These are phyloP conservation scores for Phoma sp. DNA, from an alignment of 2,329 filamentous ascomycete species.

Conservation along the genomic window DNA sequence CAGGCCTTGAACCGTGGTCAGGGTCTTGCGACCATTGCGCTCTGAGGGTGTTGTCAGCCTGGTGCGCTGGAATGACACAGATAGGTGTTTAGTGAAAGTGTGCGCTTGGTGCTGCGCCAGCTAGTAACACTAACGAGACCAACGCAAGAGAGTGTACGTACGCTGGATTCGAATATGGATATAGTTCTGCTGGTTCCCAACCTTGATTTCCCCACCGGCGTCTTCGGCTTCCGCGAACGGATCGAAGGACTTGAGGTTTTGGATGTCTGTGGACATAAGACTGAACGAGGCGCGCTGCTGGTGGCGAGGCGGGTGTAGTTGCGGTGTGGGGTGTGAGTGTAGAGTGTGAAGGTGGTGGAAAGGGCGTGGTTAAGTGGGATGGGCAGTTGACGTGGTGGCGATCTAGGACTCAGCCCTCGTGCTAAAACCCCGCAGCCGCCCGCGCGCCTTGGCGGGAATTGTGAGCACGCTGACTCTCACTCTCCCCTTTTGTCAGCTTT, in stretches of 20 bases:
- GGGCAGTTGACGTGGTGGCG: conserved; percentile 2
- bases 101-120: not conserved
- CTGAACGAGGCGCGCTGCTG: conserved; percentile 41
- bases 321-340: conserved; percentile 9
- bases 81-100: not conserved
- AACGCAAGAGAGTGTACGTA: conserved; percentile 59
- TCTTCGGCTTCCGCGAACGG: conserved; percentile 99
- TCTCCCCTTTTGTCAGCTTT: not conserved
- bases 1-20: conserved; percentile 99
- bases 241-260: conserved; percentile 66
- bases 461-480: conserved; percentile 9
- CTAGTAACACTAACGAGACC: not conserved
- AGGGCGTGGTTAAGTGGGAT: not conserved
- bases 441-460: conserved; percentile 5
- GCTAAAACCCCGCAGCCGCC: conserved; percentile 9
- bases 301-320: conserved; percentile 11
- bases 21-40: conserved; percentile 99
- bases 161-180: conserved; percentile 99
- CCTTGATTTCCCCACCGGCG: conserved; percentile 91
- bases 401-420: not conserved
- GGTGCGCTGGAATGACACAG: conserved; percentile 1
- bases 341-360: not conserved
- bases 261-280: conserved; percentile 47
- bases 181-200: conserved; percentile 92
- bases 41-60: conserved; percentile 69